phyloP scores from a whole-genome alignment of 83 land plant species.

The Larix sibirica region DNA sequence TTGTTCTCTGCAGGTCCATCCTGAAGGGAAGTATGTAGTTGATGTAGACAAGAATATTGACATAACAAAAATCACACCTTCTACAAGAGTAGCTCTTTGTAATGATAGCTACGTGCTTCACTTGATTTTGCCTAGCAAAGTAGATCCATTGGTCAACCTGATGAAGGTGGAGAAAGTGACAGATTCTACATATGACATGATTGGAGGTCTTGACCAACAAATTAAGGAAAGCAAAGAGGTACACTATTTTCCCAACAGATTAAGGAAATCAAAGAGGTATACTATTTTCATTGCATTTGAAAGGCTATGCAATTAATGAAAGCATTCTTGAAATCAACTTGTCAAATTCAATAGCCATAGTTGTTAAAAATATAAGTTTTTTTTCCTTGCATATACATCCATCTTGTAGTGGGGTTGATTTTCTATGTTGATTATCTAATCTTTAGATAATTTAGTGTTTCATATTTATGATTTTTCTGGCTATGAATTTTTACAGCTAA shows the following conservation, averaged over 20 bases:
- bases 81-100: constrained; percentile 92
- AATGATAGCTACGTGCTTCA: constrained; percentile 96
- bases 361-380: too few relatives aligned
- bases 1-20: constrained; percentile 73
- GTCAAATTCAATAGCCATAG: too few relatives aligned
- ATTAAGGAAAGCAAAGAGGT: constrained; percentile 99
- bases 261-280: too few relatives aligned
- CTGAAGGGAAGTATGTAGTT: constrained; percentile 97
- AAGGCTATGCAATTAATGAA: not conserved
- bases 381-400: too few relatives aligned
- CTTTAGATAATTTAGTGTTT: too few relatives aligned
- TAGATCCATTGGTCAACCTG: constrained; percentile 94
- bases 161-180: constrained; percentile 99
- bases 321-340: too few relatives aligned
- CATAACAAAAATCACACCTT: constrained; percentile 94
- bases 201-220: constrained; percentile 99
- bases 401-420: too few relatives aligned
- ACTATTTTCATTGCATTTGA: too few relatives aligned
- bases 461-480: too few relatives aligned
- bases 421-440: too few relatives aligned
- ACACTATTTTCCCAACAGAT: constrained; percentile 6
- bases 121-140: constrained; percentile 93
- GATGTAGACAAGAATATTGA: constrained; percentile 95
- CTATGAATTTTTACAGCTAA: too few relatives aligned
- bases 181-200: constrained; percentile 99